Evolutionary conservation across 345 rosid genomes (phyloP), one percentile per base, ranked within the genome.

Genomic region (Brassica nigra): DNA sequence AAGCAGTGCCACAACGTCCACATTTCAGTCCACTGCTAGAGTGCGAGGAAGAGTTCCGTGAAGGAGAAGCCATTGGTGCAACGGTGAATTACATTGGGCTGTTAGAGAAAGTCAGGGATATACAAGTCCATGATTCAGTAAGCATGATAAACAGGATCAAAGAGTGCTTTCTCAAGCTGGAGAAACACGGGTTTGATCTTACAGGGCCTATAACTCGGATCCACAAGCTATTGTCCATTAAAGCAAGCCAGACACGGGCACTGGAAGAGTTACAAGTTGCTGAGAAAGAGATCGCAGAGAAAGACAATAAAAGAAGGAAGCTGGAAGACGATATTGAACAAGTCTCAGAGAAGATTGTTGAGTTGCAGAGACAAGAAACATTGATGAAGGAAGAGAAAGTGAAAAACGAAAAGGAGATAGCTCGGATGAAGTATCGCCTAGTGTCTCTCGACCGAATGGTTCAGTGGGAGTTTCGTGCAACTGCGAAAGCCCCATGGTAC

Each of bases 61-160:
- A 90, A 87, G 97, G 97, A 63, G 69, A 86, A 1, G 96, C 97
- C 29, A 85, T 92, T 78, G 92, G 96, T 55, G 67, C 83, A 31
- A 87, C 86, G 94, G 89, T 91, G 36, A 89, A 80, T 4, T 92
- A 81, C 82, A 79, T 85, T 3, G 67, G 84, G 70, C 83, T 92
- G 83, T 74, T 86, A 4, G 92, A 89, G 39, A 89, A 86, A 84
- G 76, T 89, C 62, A 74, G 85, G 57, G 68, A 68, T 9, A 54
- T 89, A 74, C 78, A 66, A 23, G 74, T 81, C 16, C 78, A 83
- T 27, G 86, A 80, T 76, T 70, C 88, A 3, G 52, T 82, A 78
- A 79, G 72, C 62, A 9, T 5, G 16, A 85, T 89, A 39, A 82
- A 73, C 54, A 81, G 87, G 72, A 83, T 82, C 58, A 72, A 84